These are phyloP conservation scores for Dichotomocladium elegans DNA, from an alignment of 371 early-diverging fungal species.

Conservation along the genomic window DNA sequence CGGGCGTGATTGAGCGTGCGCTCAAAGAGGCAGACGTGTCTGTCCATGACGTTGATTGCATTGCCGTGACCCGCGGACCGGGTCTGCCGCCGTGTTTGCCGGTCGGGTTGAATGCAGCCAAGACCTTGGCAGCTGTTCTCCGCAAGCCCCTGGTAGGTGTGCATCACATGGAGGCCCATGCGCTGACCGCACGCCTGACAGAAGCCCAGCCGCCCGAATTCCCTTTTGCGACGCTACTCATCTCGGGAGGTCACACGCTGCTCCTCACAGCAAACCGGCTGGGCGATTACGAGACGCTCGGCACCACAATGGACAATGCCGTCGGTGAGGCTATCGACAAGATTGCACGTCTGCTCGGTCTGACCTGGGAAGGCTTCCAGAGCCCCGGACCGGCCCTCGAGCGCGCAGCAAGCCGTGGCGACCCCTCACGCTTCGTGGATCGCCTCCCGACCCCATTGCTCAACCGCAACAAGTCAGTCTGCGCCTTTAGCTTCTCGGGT, in stretches of 20 bases:
- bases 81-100: constrained; percentile 74
- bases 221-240: constrained; percentile 74
- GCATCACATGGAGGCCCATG: constrained; percentile 87
- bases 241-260: constrained; percentile 83
- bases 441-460: constrained; percentile 67
- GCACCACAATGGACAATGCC: constrained; percentile 74
- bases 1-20: constrained; percentile 60
- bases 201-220: constrained; percentile 43
- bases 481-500: constrained; percentile 78
- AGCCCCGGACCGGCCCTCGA: constrained; percentile 81
- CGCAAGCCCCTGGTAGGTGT: constrained; percentile 75
- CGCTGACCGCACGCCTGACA: constrained; percentile 63
- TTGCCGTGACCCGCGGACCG: constrained; percentile 85
- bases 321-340: constrained; percentile 86
- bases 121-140: constrained; percentile 71
- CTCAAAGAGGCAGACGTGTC: constrained; percentile 55
- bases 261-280: constrained; percentile 63
- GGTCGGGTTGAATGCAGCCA: constrained; percentile 78
- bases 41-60: constrained; percentile 64
- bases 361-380: constrained; percentile 76
- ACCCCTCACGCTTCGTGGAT: constrained; percentile 42
- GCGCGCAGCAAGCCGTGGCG: constrained; percentile 53
- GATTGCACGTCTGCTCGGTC: constrained; percentile 58
- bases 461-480: constrained; percentile 48
- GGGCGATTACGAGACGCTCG: constrained; percentile 61